A percentile compares a stretch with the other conserved stretches of the same genome.
These are phyloP conservation scores for Debaryomyces robertsiae DNA, from an alignment of 1,139 yeast species.

Conservation along the genomic window DNA sequence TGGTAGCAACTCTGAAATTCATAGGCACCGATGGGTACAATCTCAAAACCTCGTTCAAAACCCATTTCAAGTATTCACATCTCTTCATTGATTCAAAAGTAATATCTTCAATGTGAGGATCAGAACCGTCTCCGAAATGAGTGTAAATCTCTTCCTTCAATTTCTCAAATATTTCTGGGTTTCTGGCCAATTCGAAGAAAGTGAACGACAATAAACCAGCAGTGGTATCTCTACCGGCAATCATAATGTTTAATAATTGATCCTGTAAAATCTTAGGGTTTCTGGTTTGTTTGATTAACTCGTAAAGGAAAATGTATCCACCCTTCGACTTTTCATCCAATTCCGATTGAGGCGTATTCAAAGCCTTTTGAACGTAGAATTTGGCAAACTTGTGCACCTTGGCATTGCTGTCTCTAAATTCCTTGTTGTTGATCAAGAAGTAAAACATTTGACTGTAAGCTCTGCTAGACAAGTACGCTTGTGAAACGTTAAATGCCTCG, in stretches of 20 bases:
- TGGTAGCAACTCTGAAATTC: conserved; percentile 49
- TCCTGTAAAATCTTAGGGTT: conserved; percentile 45
- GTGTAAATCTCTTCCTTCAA: conserved; percentile 35
- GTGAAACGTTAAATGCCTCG: conserved; percentile 33
- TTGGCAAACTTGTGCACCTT: conserved; percentile 40
- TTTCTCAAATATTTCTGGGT: conserved; percentile 37
- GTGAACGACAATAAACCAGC: conserved; percentile 48
- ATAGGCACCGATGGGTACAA: conserved; percentile 59
- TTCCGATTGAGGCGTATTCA: conserved; percentile 32
- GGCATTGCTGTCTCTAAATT: conserved; percentile 30
- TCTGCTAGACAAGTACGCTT: conserved; percentile 32
- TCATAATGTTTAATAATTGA: conserved; percentile 46
- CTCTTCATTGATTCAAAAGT: conserved; percentile 54
- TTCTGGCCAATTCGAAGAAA: conserved; percentile 44
- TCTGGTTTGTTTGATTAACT: conserved; percentile 47
- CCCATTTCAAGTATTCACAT: conserved; percentile 49
- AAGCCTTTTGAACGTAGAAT: conserved; percentile 36
- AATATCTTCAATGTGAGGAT: conserved; percentile 30
- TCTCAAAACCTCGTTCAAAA: conserved; percentile 54
- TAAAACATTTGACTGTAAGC: conserved; percentile 32
- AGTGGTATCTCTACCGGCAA: conserved; percentile 53
- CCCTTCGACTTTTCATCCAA: conserved; percentile 38
- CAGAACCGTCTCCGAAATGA: conserved; percentile 40
- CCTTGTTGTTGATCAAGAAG: conserved; percentile 31
- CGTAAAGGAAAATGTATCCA: conserved; percentile 47